Percentiles rank a stretch among this genome's conserved stretches.
These are phyloP conservation scores for Hyaloscypha finlandica DNA, from an alignment of 495 filamentous ascomycete genomes.

Conservation along the genomic window DNA sequence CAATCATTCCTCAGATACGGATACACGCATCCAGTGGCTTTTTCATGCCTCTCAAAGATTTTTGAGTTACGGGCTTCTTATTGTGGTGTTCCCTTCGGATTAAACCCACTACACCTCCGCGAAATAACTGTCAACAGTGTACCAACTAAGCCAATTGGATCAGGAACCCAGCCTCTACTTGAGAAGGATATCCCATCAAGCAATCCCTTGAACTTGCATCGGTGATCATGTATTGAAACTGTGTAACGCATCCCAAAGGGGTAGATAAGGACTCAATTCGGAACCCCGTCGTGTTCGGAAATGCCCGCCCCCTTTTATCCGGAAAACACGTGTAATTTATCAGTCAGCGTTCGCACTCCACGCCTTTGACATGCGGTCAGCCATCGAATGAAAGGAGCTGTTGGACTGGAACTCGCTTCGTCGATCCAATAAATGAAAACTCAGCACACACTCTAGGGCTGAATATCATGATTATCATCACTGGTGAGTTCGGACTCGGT, in stretches of 20 bases:
- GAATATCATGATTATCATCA: background rate
- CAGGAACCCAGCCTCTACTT: too few species aligned
- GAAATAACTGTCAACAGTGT: too few species aligned
- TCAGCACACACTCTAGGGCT: background rate
- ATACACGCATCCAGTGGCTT: background rate
- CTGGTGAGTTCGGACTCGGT: background rate
- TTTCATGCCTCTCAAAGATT: background rate
- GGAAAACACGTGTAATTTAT: background rate
- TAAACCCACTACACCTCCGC: too few species aligned
- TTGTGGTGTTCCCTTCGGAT: too few species aligned
- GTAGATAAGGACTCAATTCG: background rate
- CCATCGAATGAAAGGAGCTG: background rate
- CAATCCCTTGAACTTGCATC: too few species aligned
- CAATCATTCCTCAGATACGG: background rate
- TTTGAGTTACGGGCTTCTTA: too few species aligned
- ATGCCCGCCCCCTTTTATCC: background rate
- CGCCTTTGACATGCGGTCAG: too few species aligned
- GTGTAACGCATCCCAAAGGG: too few species aligned
- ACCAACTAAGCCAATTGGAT: too few species aligned
- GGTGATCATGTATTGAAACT: too few species aligned
- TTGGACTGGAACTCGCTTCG: background rate
- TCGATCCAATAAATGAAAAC: background rate
- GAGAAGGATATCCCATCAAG: too few species aligned
- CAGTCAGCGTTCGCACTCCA: too few species aligned
- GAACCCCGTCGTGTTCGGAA: background rate